These are phyloP conservation scores for Leccinum pellstonianum DNA, from an alignment of 768 basidiomycete species.

Conservation along the genomic window DNA sequence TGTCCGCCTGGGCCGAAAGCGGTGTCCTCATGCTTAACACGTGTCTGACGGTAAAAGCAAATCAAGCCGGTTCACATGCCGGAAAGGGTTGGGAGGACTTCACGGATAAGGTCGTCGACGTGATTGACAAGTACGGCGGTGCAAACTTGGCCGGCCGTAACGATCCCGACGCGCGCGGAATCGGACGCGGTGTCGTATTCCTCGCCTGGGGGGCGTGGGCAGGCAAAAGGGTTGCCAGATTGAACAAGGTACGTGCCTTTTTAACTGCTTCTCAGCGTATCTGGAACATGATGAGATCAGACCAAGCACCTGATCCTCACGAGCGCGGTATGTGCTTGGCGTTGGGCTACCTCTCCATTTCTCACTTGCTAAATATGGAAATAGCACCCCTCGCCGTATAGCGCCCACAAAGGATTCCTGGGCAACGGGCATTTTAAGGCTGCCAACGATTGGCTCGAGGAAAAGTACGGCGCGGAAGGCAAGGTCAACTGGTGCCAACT, in stretches of 20 bases:
- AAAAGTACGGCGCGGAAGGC: conserved; percentile 70
- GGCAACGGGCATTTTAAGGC: conserved; percentile 87
- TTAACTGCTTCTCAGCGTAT: conserved; percentile 9
- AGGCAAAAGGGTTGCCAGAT: conserved; percentile 73
- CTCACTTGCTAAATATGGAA: conserved; percentile 29
- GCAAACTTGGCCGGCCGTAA: conserved; percentile 52
- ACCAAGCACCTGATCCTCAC: conserved; percentile 78
- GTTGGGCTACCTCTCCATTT: conserved; percentile 17
- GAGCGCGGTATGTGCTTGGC: conserved; percentile 58
- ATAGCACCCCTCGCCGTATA: conserved; percentile 83
- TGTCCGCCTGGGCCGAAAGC: conserved; percentile 76
- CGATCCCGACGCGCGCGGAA: conserved; percentile 42
- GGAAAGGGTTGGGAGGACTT: conserved; percentile 90
- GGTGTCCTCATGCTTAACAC: conserved; percentile 93
- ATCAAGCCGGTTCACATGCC: conserved; percentile 75
- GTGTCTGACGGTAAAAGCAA: conserved; percentile 82
- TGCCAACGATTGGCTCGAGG: conserved; percentile 84
- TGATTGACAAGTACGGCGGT: conserved; percentile 75
- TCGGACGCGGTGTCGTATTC: conserved; percentile 78
- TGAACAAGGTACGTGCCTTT: conserved; percentile 58
- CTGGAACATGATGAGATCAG: conserved; percentile 37
- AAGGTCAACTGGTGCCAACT: conserved; percentile 73
- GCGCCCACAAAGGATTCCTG: conserved; percentile 76
- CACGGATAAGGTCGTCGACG: conserved; percentile 77
- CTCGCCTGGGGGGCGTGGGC: conserved; percentile 92